Conservation (phyloP, 2,329 filamentous ascomycete species). For the Trichophyton schoenleinii region DNA sequence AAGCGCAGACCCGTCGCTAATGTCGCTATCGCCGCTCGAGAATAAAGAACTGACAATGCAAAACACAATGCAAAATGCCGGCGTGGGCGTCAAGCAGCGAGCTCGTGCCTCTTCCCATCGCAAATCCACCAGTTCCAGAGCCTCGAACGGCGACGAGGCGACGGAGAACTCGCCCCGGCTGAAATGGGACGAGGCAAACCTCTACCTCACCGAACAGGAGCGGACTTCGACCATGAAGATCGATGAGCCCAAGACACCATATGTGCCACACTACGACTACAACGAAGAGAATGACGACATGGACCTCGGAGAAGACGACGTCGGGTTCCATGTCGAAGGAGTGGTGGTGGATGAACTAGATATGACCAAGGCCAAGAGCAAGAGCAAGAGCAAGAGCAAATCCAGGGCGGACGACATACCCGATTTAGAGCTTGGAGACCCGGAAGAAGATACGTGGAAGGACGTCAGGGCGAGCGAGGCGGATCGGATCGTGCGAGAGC, state of each 20-base stretch:
- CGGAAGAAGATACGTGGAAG: conserved; percentile 51
- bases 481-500: conserved; percentile 33
- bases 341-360: conserved; percentile 58
- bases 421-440: conserved; percentile 80
- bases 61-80: conserved; percentile 91
- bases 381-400: conserved; percentile 15
- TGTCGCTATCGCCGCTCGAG: conserved; percentile 28
- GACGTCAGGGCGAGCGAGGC: conserved; percentile 21
- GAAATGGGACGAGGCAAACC: conserved; percentile 97
- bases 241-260: conserved; percentile 94
- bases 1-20: conserved; percentile 11
- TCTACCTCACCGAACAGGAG: conserved; percentile 94
- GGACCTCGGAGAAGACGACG: conserved; percentile 24
- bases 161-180: conserved; percentile 56
- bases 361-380: conserved; percentile 26
- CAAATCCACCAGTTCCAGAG: conserved; percentile 44
- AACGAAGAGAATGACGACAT: conserved; percentile 68
- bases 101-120: conserved; percentile 50
- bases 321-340: conserved; percentile 53
- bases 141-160: conserved; percentile 38
- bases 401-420: conserved; percentile 55
- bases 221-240: conserved; percentile 97
- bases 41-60: conserved; percentile 82
- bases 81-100: conserved; percentile 52
- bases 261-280: conserved; percentile 83